Base-by-base conservation (phyloP, 2,329 filamentous ascomycete species). In the Teratosphaeria zuluensis region DNA sequence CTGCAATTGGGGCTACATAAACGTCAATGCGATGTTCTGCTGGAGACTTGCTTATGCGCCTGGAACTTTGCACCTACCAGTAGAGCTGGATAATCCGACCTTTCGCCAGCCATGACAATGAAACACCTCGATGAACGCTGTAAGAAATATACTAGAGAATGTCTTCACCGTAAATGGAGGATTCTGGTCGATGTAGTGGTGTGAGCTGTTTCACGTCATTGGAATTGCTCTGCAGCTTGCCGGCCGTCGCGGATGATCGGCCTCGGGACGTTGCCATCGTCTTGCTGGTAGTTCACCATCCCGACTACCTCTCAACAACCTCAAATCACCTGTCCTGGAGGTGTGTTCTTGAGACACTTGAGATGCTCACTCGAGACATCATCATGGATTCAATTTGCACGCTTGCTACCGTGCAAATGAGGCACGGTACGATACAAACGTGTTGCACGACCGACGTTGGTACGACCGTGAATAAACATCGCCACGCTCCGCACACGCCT, bases 21-120 rank as follows among this genome's bases (percentile, higher is more conserved):
- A 21, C 19, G 42, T 62, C 55, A 63, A 57, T 56, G 51, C 31
- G 14, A 31, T 31, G 16, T 16, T 16, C 4, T 35, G 48, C 19
- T n/a, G 21, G 30, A 53, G 28, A 53, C 16, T 28, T 30, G n/a
- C 33, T 11, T 7, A 24, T 59, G 57, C 32, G 51, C 53, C 51
- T 46, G 54, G 56, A 38, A 51, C 35, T 58, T 9, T 46, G 3
- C 14, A 76, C 88, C 81, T 81, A 96, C 92, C 86, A 96, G 86
- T 84, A 97, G 87, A 68, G 86, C 87, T 74, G 92, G 91, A 80
- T 97, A 97, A 76, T 96, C 92, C 75, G 88, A 82, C 76, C 91
- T 85, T 73, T 89, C 86, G 19, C 32, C 52, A 8, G 52, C 86
- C 73, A 77, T 77, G 63, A 30, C 57, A 28, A 38, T 32, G 14